Conservation (phyloP, 2,329 filamentous ascomycete species). For the Colletotrichum kahawae region DNA sequence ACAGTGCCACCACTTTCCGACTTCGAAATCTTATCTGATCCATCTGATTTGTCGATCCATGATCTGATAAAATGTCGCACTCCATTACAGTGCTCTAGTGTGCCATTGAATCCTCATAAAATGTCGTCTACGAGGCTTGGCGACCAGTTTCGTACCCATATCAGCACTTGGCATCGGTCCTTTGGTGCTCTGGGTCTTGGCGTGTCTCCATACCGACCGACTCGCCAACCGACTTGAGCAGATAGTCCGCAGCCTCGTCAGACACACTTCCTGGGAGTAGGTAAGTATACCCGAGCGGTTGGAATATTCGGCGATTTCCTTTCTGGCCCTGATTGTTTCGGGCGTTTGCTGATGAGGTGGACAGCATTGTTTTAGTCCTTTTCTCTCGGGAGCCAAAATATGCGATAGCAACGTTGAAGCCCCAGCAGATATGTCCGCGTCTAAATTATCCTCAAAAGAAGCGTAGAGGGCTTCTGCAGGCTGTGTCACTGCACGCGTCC, state of each 20-base stretch:
- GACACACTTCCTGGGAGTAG: neutral
- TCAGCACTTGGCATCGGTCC: neutral
- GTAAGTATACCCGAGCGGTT: neutral
- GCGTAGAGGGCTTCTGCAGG: neutral
- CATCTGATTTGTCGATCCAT: neutral
- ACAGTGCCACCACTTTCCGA: neutral
- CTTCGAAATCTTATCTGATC: neutral
- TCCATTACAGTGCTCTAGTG: neutral
- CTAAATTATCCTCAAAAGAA: neutral
- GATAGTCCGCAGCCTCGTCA: neutral
- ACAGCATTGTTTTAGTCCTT: neutral
- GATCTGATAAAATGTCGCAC: conserved; percentile 3
- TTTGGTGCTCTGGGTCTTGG: neutral
- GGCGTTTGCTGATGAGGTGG: neutral
- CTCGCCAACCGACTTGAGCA: neutral
- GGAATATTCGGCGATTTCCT: neutral
- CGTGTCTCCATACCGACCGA: neutral
- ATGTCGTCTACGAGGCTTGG: neutral
- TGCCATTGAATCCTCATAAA: neutral
- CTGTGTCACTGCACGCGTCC: neutral
- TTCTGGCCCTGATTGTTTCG: neutral
- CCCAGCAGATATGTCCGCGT: neutral
- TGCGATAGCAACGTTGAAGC: neutral
- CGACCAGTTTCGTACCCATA: neutral
- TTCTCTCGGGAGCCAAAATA: neutral